Conservation (phyloP, 2,329 filamentous ascomycete genomes). For the Dactylellina haptotyla region DNA sequence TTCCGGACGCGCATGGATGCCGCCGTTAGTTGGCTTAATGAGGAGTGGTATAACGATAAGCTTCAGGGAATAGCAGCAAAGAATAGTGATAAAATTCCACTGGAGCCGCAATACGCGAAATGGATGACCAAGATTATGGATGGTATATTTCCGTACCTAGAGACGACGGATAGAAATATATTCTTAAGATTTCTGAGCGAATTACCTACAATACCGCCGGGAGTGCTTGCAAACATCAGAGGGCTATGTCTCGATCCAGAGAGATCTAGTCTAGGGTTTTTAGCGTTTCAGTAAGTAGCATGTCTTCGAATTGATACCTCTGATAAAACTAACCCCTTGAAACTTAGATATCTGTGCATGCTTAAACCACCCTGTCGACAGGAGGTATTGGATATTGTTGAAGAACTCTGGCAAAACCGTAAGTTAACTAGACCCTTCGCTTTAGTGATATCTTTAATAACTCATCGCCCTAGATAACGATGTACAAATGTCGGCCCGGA, state of each 20-base stretch:
- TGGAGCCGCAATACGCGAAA: conserved; percentile 75
- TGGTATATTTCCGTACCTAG: conserved; percentile 88
- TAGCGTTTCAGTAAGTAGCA: conserved; percentile 70
- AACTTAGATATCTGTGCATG: conserved; percentile 66
- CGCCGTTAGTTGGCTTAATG: conserved; percentile 91
- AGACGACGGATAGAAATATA: conserved; percentile 81
- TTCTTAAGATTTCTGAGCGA: conserved; percentile 91
- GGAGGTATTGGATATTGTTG: conserved; percentile 72
- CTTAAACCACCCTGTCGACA: conserved; percentile 74
- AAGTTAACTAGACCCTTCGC: conserved; percentile 60
- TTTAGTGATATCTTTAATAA: conserved; percentile 13
- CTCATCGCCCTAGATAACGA: conserved; percentile 36
- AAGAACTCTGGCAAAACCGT: conserved; percentile 75
- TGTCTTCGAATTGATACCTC: background rate
- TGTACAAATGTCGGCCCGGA: conserved; percentile 47
- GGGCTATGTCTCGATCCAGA: conserved; percentile 73
- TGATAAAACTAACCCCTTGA: background rate
- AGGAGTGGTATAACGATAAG: conserved; percentile 96
- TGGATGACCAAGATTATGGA: conserved; percentile 86
- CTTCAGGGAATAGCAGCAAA: conserved; percentile 65
- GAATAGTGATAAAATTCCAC: conserved; percentile 62
- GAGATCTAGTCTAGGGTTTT: conserved; percentile 72
- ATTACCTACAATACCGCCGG: conserved; percentile 79
- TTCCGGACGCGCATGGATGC: conserved; percentile 89
- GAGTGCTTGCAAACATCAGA: conserved; percentile 78